Evolutionary conservation across 192 early-diverging fungal species (phyloP).

Genomic region (Backusella westeae): DNA sequence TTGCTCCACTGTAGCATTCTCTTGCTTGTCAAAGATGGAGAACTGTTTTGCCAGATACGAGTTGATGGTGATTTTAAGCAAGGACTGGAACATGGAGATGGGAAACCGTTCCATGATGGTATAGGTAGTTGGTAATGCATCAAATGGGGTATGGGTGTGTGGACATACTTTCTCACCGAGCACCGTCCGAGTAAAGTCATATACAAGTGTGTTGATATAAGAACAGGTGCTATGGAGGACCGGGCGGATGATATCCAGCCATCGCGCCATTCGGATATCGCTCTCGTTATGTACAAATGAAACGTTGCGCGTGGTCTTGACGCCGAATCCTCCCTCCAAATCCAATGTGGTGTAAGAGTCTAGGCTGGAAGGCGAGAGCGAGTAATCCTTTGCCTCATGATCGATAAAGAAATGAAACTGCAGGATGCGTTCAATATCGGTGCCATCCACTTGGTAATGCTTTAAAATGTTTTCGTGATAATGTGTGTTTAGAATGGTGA

Average conservation of each 20-base stretch:
- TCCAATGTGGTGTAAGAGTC: not conserved
- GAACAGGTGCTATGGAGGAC: not conserved
- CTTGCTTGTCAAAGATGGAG: slow-evolving; percentile 4
- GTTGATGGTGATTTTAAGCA: not conserved
- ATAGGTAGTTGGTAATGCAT: not conserved
- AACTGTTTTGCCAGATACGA: not conserved
- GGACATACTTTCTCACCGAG: not conserved
- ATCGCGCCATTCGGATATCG: not conserved
- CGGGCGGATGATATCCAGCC: not conserved
- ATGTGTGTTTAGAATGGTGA: not conserved
- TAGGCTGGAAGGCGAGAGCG: not conserved
- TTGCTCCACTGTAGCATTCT: not conserved
- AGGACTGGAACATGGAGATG: not conserved
- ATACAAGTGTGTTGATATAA: not conserved
- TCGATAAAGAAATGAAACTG: not conserved
- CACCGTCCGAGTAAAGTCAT: not conserved
- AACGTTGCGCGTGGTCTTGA: not conserved
- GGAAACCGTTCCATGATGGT: not conserved
- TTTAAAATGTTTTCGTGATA: not conserved
- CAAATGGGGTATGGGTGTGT: not conserved
- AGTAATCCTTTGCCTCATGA: not conserved
- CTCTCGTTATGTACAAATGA: slow-evolving; percentile 2
- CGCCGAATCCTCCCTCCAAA: not conserved
- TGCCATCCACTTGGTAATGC: not conserved
- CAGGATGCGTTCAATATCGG: not conserved